Base-by-base conservation (phyloP, 805 yeast genomes). In the Myxozyma vanderwaltii region DNA sequence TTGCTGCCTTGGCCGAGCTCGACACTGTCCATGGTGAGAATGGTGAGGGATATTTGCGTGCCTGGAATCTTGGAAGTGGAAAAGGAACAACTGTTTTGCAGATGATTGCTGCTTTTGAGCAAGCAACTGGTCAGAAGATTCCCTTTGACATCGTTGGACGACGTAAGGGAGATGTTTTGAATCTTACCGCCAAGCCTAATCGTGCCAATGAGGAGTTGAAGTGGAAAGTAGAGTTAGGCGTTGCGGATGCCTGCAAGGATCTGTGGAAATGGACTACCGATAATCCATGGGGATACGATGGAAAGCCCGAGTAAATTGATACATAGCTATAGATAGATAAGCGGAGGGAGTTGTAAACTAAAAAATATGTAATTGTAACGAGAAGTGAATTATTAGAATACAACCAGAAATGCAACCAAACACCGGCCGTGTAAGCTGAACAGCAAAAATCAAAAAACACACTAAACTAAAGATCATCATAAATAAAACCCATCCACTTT, bases 41-140 rank as follows among this genome's bases (percentile, higher is more conserved):
- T 17, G 63, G 67, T 7, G 64, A 70, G 17, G 89, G 88, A 6
- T 75, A 82, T 53, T 84, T 80, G 68, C 79, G 91, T 54, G 92
- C 83, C 70, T 88, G 94, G 94, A 88, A 88, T 70, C 79, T 88
- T 58, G 95, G 95, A 44, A 83, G 91, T 13, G 95, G 95, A 31
- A 81, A 75, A 26, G 95, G 95, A n/a, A 77, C 85, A 10, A 86
- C 92, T 1, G 95, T 88, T 4, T 76, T 86, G 58, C 91, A 88
- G 66, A 85, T 88, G 44, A 79, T 83, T 68, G 70, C 79, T 55
- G 85, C 88, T 1, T 88, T 88, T 71, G 78, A 82, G 67, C 77
- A 78, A 52, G 87, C 87, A 10, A 84, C 83, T 5, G 90, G 90
- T 39, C 75, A 79, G 47, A 77, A 81, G 35, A 77, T 88, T 53